Percentiles rank a stretch among this genome's conserved stretches.
phyloP scores from a whole-genome alignment of 2,329 filamentous ascomycete genomes.

The Penicillium sp. region DNA sequence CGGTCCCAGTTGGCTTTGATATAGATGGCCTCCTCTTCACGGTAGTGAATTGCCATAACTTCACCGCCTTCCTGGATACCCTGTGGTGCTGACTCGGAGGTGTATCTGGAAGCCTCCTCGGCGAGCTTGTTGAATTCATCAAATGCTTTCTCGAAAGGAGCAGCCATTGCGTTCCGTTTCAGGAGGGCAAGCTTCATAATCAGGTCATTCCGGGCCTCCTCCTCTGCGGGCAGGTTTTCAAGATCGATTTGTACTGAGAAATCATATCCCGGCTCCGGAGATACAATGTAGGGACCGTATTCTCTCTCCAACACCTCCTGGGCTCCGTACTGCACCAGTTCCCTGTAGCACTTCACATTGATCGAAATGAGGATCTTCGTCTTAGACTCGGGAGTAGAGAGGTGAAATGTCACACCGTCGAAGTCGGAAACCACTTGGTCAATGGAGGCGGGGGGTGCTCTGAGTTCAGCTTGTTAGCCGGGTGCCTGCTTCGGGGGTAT shows the following conservation, averaged over 20 bases:
- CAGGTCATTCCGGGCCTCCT: conserved; percentile 83
- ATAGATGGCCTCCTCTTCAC: conserved; percentile 98
- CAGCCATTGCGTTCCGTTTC: conserved; percentile 98
- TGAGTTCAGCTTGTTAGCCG: conserved; percentile 49
- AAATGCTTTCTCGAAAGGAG: conserved; percentile 96
- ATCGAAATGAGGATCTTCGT: conserved; percentile 93
- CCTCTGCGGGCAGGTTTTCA: conserved; percentile 77
- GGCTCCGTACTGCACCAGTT: conserved; percentile 90
- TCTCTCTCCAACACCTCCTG: conserved; percentile 88
- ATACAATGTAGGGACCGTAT: conserved; percentile 87
- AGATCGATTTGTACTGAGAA: conserved; percentile 91
- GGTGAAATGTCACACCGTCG: conserved; percentile 97
- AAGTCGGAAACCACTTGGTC: conserved; percentile 99
- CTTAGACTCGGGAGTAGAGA: conserved; percentile 92
- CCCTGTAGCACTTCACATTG: conserved; percentile 89
- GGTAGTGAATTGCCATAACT: conserved; percentile 95
- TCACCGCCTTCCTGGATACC: conserved; percentile 85
- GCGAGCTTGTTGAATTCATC: conserved; percentile 83
- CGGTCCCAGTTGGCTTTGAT: conserved; percentile 97
- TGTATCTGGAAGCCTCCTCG: conserved; percentile 88
- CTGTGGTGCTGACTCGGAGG: conserved; percentile 88
- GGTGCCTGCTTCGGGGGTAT: conserved; percentile 29
- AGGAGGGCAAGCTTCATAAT: conserved; percentile 83
- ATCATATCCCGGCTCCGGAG: conserved; percentile 87
- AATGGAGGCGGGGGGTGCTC: conserved; percentile 81